phyloP scores from a whole-genome alignment of 2,329 filamentous ascomycete species.

The Talaromyces sp. region DNA sequence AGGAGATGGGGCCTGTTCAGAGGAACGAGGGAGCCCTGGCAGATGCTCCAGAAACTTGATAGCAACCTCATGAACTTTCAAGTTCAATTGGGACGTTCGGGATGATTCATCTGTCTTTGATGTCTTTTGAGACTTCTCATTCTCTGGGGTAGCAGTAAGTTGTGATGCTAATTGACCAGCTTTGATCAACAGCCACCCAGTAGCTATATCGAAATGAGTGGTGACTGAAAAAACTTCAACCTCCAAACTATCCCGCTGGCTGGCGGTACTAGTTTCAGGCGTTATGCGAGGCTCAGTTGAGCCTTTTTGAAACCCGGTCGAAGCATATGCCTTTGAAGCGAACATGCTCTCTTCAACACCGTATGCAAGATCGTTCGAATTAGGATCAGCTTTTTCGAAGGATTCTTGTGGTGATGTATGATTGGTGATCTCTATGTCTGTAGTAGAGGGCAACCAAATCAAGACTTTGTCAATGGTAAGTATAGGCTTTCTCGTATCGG shows the following conservation, averaged over 20 bases:
- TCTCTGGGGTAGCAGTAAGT: slow-evolving; percentile 18
- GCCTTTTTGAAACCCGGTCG: slow-evolving; percentile 22
- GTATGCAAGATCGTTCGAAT: slow-evolving; percentile 24
- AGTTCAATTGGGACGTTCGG: slow-evolving; percentile 19
- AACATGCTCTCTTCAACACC: slow-evolving; percentile 29
- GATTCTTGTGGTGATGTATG: slow-evolving; percentile 11
- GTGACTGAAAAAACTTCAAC: slow-evolving; percentile 36
- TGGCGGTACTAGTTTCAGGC: slow-evolving; percentile 10
- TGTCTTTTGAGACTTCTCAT: slow-evolving; percentile 9
- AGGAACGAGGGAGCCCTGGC: slow-evolving; percentile 30
- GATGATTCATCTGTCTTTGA: slow-evolving; percentile 9
- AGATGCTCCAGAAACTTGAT: slow-evolving; percentile 44
- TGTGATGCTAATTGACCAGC: slow-evolving; percentile 36
- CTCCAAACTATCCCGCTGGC: slow-evolving; percentile 22
- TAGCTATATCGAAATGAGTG: slow-evolving; percentile 44
- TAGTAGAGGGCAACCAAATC: slow-evolving; percentile 40
- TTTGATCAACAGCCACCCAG: slow-evolving; percentile 45
- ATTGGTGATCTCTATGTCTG: slow-evolving; percentile 13
- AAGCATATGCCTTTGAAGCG: slow-evolving; percentile 26
- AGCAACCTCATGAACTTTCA: slow-evolving; percentile 34
- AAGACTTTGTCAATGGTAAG: slow-evolving; percentile 38
- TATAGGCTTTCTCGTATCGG: slow-evolving; percentile 39
- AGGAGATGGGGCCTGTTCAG: slow-evolving; percentile 10
- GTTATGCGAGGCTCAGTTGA: slow-evolving; percentile 19
- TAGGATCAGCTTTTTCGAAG: slow-evolving; percentile 15